Conservation (phyloP, 2,329 filamentous ascomycete genomes). For the Paracorniculantispora psalliotae region DNA sequence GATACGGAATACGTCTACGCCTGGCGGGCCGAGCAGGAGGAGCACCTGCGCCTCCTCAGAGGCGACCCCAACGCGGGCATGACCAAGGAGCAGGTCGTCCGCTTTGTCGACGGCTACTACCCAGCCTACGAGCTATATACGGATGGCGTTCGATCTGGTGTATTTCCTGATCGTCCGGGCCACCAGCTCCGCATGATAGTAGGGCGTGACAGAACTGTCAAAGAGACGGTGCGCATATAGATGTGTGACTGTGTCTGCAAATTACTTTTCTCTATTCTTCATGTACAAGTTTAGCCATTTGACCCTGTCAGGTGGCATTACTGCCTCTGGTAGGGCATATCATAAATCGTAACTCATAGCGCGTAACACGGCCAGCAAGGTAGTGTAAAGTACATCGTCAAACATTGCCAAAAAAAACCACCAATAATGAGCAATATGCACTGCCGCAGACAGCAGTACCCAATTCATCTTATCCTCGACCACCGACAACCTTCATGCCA, state of each 20-base stretch:
- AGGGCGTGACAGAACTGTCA: constrained; percentile 54
- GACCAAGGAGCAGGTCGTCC: constrained; percentile 72
- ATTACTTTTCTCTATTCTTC: not conserved
- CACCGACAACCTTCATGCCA: constrained; percentile 51
- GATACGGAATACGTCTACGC: constrained; percentile 72
- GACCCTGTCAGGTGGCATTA: not conserved
- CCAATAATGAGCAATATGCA: not conserved
- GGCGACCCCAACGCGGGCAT: constrained; percentile 62
- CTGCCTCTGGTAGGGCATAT: not conserved
- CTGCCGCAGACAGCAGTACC: too few species aligned
- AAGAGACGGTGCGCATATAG: constrained; percentile 47
- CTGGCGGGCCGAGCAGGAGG: constrained; percentile 81
- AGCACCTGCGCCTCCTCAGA: constrained; percentile 57
- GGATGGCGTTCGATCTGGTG: constrained; percentile 52
- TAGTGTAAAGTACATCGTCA: not conserved
- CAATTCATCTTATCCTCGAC: constrained; percentile 27
- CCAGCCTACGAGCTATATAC: constrained; percentile 68
- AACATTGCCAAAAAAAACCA: not conserved
- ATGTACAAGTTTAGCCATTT: constrained; percentile 1
- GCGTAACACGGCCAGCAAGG: not conserved
- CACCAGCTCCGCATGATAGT: constrained; percentile 60
- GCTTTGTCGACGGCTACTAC: constrained; percentile 67
- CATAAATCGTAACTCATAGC: constrained; percentile 12
- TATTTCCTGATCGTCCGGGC: constrained; percentile 45
- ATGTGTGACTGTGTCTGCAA: not conserved